Percentiles rank a stretch among this genome's conserved stretches.
Conservation (phyloP, 768 basidiomycete species). For the Hirschioporus abietinus region DNA sequence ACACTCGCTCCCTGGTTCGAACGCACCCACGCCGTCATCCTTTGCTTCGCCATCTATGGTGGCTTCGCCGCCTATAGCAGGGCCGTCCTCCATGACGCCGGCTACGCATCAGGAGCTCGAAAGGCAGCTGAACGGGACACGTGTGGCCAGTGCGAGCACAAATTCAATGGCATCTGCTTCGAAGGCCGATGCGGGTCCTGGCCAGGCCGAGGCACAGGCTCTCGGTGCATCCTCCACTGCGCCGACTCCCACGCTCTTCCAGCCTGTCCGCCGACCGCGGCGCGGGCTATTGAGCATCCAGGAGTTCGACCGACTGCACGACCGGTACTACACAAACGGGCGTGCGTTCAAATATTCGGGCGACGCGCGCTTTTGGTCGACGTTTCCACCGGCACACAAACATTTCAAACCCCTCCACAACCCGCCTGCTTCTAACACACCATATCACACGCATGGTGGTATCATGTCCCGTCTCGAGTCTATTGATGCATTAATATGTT, state of each 20-base stretch:
- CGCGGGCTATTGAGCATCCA: conserved; percentile 44
- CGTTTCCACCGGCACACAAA: conserved; percentile 57
- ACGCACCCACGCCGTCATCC: conserved; percentile 22
- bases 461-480: conserved; percentile 76
- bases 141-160: conserved; percentile 38
- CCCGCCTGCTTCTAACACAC: conserved; percentile 60
- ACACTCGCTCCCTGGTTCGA: conserved; percentile 18
- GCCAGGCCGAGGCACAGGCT: conserved; percentile 9
- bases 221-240: conserved; percentile 25
- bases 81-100: conserved; percentile 20
- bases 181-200: conserved; percentile 1
- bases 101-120: conserved; percentile 28
- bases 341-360: conserved; percentile 81
- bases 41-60: conserved; percentile 23
- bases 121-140: conserved; percentile 39
- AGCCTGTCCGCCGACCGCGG: conserved; percentile 64
- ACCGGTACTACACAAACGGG: conserved; percentile 64
- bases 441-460: conserved; percentile 71
- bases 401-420: conserved; percentile 58
- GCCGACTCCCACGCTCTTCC: conserved; percentile 23
- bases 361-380: conserved; percentile 72
- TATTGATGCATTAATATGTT: conserved; percentile 76
- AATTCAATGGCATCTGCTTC: conserved; percentile 12
- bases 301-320: conserved; percentile 57
- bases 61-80: conserved; percentile 17